Base-by-base conservation (phyloP, 139 green algal genomes). In the Picochlorum sp. region DNA sequence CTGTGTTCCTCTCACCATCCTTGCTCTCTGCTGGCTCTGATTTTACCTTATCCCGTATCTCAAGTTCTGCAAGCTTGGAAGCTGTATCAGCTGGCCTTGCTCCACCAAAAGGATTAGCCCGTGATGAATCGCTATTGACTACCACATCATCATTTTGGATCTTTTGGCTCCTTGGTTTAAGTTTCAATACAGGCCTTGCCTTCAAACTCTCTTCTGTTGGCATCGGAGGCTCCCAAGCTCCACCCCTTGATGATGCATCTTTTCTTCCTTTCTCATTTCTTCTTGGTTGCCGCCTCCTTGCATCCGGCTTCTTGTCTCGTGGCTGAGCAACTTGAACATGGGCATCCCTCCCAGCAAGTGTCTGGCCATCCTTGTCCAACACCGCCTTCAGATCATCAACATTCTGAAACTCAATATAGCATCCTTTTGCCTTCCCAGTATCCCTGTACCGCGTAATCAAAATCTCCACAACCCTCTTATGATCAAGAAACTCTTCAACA, bases 391-490 rank as follows among this genome's bases (percentile, higher is more conserved):
- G 55, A 23, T 73, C 44, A 1, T 61, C 57, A 7, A 45, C 21
- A 10, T 55, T 67, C 13, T 16, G 66, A 66, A 84, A 84, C 49
- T 84, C 78, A 41, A 84, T 77, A 71, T 84, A 83, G 20, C 49
- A 70, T 9, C 70, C 76, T 49, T 78, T 77, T 20, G 77, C 59
- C 23, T 75, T 74, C 30, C 61, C 56, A 6, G 78, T 81, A 57
- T 84, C 78, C 18, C 47, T 61, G 45, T 83, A 72, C 26, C 56
- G 71, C n/a, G 76, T 61, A 44, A 83, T 67, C 24, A 78, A 61
- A 50, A 75, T 57, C 26, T 83, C 75, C 16, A 23, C 11, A 14
- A 83, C 62, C 71, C 80, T 62, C 30, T 41, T 56, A 4, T 58
- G 57, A 15, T 24, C 23, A 37, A 79, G 66, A 20, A 68, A 63